A percentile compares a stretch with the other conserved stretches of the same genome.
Conservation (phyloP, 177 flowering plant genomes). For the Vitis hybrid region DNA sequence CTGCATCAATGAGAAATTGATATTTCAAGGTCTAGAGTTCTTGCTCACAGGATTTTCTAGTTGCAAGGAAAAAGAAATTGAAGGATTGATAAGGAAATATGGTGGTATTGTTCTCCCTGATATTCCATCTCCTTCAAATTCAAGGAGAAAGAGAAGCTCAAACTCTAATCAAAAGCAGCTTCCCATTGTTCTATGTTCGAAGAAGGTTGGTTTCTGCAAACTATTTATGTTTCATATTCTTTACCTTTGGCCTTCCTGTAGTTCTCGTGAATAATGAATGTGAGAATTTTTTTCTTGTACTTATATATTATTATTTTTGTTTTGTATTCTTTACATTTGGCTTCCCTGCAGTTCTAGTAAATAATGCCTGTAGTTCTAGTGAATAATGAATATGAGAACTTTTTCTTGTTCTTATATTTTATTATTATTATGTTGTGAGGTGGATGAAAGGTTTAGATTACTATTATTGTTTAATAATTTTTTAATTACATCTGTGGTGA, state of each 20-base stretch:
- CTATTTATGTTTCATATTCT: not conserved
- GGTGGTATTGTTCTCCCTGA: constrained; percentile 74
- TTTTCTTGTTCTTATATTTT: too few relatives aligned
- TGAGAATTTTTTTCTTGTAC: too few relatives aligned
- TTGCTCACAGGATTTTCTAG: constrained; percentile 72
- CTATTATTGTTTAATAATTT: too few relatives aligned
- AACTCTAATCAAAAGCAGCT: constrained; percentile 26
- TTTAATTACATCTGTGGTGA: too few relatives aligned
- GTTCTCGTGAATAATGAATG: too few relatives aligned
- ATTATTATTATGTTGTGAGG: too few relatives aligned
- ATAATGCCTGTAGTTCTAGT: too few relatives aligned
- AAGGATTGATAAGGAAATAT: constrained; percentile 50
- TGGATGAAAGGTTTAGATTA: too few relatives aligned
- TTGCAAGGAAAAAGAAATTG: constrained; percentile 55
- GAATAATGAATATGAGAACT: too few relatives aligned
- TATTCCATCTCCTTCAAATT: constrained; percentile 54
- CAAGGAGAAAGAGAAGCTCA: constrained; percentile 35
- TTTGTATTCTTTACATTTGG: not conserved
- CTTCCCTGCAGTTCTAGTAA: too few relatives aligned
- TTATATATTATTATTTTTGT: too few relatives aligned
- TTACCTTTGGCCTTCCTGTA: too few relatives aligned
- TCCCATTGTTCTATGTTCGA: constrained; percentile 62
- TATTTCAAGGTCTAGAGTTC: constrained; percentile 70
- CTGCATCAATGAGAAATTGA: constrained; percentile 23
- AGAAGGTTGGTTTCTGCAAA: constrained; percentile 54